Evolutionary conservation across 208 protist species (phyloP).

Genomic region (Blastocrithidia nonstop): DNA sequence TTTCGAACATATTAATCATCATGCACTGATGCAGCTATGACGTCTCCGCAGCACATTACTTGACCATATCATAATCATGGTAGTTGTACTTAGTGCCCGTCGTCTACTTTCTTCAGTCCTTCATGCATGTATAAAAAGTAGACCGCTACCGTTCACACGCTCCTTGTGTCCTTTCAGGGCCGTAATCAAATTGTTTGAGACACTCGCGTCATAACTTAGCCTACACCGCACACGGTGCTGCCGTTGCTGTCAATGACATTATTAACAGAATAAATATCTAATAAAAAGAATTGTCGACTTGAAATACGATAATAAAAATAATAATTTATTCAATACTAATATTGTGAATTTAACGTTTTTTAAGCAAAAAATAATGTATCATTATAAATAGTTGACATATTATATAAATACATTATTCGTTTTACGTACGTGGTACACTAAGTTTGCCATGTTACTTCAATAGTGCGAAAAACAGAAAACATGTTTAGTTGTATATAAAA

Average conservation of each 20-base stretch:
- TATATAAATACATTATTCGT: too few species aligned
- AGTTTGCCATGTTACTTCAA: too few species aligned
- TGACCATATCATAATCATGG: conserved; percentile 37
- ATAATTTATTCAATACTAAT: background rate
- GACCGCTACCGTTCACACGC: conserved; percentile 51
- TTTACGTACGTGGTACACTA: too few species aligned
- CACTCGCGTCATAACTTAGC: conserved; percentile 69
- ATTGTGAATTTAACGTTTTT: too few species aligned
- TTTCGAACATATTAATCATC: conserved; percentile 84
- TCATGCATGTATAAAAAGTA: conserved; percentile 67
- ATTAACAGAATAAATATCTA: background rate
- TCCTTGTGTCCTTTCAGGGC: conserved; percentile 47
- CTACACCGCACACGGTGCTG: conserved; percentile 46
- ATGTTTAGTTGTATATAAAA: too few species aligned
- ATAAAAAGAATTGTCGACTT: background rate
- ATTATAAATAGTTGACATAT: too few species aligned
- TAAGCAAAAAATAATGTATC: too few species aligned
- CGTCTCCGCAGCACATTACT: conserved; percentile 41
- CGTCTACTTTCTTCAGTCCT: conserved; percentile 40
- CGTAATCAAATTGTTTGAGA: conserved; percentile 76
- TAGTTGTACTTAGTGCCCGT: conserved; percentile 27
- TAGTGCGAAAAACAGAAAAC: too few species aligned
- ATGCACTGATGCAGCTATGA: conserved; percentile 79
- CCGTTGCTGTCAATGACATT: conserved; percentile 8
- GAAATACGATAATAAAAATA: conserved; percentile 6